phyloP scores from a whole-genome alignment of 176 grass and related monocot species.

The Elymus sibiricus region DNA sequence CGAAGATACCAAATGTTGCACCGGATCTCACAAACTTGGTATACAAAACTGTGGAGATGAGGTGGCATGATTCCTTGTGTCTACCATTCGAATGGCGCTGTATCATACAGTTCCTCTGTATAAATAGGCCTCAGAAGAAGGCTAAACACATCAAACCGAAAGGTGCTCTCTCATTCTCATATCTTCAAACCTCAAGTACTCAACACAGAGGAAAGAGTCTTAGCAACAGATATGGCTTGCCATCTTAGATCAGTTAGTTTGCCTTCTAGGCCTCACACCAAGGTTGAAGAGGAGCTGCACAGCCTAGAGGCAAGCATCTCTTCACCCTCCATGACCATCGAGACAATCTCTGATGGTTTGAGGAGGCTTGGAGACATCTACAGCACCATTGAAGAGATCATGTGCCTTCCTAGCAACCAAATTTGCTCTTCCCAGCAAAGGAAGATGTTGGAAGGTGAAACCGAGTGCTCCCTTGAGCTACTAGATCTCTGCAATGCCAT shows the following conservation, averaged over 20 bases:
- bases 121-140: constrained; percentile 36
- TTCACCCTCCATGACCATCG: constrained; percentile 17
- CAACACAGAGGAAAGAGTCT: constrained; percentile 20
- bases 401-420: constrained; percentile 47
- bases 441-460: too few relatives aligned
- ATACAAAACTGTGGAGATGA: constrained; percentile 25
- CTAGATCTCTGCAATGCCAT: too few relatives aligned
- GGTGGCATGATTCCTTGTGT: not conserved
- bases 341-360: constrained; percentile 34
- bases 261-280: constrained; percentile 33
- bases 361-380: constrained; percentile 41
- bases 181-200: not conserved
- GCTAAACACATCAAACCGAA: not conserved
- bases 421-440: constrained; percentile 12
- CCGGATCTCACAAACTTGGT: not conserved
- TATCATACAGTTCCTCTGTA: constrained; percentile 8
- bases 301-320: constrained; percentile 37
- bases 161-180: not conserved
- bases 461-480: not conserved
- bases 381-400: constrained; percentile 30
- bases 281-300: constrained; percentile 42
- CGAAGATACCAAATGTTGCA: not conserved
- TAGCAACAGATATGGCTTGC: constrained; percentile 33
- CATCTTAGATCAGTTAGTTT: constrained; percentile 52
- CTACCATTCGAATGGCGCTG: not conserved